A percentile compares a stretch with the other conserved stretches of the same genome.
Conservation (phyloP, 176 grass and related monocot species). For the Lolium multiflorum region DNA sequence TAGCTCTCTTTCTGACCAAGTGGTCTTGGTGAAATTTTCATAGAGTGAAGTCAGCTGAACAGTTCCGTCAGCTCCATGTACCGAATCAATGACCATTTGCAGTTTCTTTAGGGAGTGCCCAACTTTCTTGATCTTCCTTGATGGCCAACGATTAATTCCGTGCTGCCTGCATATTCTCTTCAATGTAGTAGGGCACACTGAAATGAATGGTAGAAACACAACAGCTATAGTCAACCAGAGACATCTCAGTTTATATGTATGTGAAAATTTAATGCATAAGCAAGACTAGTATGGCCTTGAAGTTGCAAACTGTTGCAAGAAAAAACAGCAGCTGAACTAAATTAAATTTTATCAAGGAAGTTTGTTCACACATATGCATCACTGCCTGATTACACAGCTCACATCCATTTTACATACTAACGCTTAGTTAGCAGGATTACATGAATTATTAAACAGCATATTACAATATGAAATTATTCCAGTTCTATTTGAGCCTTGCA, state of each 20-base stretch:
- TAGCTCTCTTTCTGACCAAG: constrained; percentile 69
- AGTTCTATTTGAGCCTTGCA: not conserved
- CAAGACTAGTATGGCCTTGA: not conserved
- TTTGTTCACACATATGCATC: not conserved
- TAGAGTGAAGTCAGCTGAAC: constrained; percentile 91
- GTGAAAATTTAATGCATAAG: constrained; percentile 18
- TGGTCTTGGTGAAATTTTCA: constrained; percentile 80
- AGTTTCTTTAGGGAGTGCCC: constrained; percentile 90
- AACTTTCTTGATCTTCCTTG: constrained; percentile 98
- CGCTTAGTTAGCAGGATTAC: not conserved
- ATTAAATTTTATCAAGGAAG: no score
- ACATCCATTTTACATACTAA: not conserved
- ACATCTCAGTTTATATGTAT: constrained; percentile 15
- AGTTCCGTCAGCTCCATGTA: constrained; percentile 71
- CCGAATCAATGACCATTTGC: constrained; percentile 92
- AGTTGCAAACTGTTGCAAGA: not conserved
- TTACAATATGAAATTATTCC: not conserved
- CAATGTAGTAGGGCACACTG: constrained; percentile 97
- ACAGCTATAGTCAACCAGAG: not conserved
- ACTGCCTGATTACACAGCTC: not conserved
- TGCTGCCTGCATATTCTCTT: constrained; percentile 98
- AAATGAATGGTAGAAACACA: constrained; percentile 40
- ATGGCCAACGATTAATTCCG: constrained; percentile 95
- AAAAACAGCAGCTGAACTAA: not conserved
- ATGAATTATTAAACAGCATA: not conserved